These are phyloP conservation scores for Cicer pinnatifidum DNA, from an alignment of 306 rosid genomes.

Conservation along the genomic window DNA sequence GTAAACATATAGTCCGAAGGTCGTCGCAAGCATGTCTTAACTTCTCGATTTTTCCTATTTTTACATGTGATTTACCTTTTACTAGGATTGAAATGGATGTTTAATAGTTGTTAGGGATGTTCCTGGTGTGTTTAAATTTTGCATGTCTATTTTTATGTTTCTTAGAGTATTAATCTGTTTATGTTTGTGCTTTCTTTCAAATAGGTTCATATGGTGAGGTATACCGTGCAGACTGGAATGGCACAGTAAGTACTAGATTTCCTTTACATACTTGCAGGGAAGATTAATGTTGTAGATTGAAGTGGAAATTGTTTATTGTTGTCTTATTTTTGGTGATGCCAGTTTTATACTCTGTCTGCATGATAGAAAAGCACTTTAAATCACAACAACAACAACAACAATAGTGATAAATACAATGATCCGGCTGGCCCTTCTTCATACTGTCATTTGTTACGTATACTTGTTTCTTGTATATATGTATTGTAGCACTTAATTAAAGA, in stretches of 20 bases:
- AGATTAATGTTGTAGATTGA: constrained; percentile 39
- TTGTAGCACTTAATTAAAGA: constrained; percentile 11
- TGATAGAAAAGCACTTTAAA: constrained; percentile 20
- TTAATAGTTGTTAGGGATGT: constrained; percentile 20
- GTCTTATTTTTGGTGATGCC: constrained; percentile 25
- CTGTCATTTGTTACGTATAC: constrained; percentile 11
- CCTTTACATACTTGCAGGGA: constrained; percentile 23
- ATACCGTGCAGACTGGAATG: constrained; percentile 96
- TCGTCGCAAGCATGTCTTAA: constrained; percentile 8
- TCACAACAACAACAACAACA: neutral
- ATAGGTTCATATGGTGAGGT: constrained; percentile 99
- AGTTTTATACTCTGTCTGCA: constrained; percentile 17
- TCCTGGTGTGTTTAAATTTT: constrained; percentile 31
- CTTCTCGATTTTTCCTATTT: constrained; percentile 7
- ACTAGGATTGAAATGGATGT: constrained; percentile 18
- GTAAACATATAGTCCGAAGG: constrained; percentile 34
- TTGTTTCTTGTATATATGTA: neutral
- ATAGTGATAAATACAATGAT: constrained; percentile 3
- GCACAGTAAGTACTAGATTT: constrained; percentile 76
- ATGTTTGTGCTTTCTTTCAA: constrained; percentile 42
- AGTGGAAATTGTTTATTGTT: constrained; percentile 31
- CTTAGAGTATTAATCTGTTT: constrained; percentile 24
- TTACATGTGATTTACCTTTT: constrained; percentile 24
- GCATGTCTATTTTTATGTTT: constrained; percentile 30
- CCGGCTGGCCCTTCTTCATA: neutral